Evolutionary conservation across 495 filamentous ascomycete genomes (phyloP).

Genomic region (Penicilliopsis zonata): DNA sequence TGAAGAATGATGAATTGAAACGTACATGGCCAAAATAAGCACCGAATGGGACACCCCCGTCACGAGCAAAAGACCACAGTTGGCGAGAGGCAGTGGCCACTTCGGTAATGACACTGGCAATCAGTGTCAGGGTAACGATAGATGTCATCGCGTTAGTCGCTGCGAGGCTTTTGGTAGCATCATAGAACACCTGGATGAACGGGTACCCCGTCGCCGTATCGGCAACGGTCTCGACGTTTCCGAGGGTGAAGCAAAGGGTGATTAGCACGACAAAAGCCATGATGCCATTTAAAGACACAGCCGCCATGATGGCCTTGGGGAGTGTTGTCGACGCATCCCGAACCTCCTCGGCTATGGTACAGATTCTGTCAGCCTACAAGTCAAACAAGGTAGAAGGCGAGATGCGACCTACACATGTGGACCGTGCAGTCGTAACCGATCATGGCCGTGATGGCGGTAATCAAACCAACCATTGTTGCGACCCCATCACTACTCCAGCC

Average conservation of each 20-base stretch:
- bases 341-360: slow-evolving; percentile 39
- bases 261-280: slow-evolving; percentile 40
- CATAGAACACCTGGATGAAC: slow-evolving; percentile 42
- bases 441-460: slow-evolving; percentile 35
- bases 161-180: slow-evolving; percentile 30
- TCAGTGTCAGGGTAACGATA: slow-evolving; percentile 36
- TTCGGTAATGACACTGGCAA: slow-evolving; percentile 38
- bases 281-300: slow-evolving; percentile 35
- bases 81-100: slow-evolving; percentile 46
- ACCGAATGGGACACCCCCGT: slow-evolving; percentile 44
- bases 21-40: slow-evolving; percentile 36
- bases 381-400: slow-evolving; percentile 5
- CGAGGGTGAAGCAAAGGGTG: slow-evolving; percentile 41
- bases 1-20: slow-evolving; percentile 1
- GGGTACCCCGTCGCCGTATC: slow-evolving; percentile 30
- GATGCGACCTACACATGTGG: slow-evolving; percentile 37
- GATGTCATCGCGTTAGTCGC: slow-evolving; percentile 38
- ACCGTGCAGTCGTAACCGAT: slow-evolving; percentile 44
- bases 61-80: slow-evolving; percentile 46
- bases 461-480: slow-evolving; percentile 26
- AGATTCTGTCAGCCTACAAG: slow-evolving; percentile 1
- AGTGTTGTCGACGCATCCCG: slow-evolving; percentile 42
- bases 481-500: slow-evolving; percentile 30
- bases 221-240: slow-evolving; percentile 32
- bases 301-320: slow-evolving; percentile 41